These are phyloP conservation scores for Globisporangium paddicum DNA, from an alignment of 352 stramenopile genomes.

Conservation along the genomic window DNA sequence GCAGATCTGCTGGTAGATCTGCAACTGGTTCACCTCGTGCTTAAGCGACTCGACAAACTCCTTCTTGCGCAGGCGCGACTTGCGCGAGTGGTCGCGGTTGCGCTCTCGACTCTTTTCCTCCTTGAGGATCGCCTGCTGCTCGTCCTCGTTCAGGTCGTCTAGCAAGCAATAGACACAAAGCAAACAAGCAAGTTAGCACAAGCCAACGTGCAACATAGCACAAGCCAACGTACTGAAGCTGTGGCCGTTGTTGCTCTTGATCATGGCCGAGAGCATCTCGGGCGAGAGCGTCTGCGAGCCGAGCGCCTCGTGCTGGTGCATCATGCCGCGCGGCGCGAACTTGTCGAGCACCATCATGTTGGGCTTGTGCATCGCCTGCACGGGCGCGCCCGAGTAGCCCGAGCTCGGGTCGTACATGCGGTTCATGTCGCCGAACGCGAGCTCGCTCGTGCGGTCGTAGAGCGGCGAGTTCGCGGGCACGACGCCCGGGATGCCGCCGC, in stretches of 20 bases:
- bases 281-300: conserved; percentile 76
- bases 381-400: conserved; percentile 30
- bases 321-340: conserved; percentile 14
- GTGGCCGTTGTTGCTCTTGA: conserved; percentile 68
- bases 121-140: conserved; percentile 75
- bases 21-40: conserved; percentile 72
- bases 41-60: conserved; percentile 94
- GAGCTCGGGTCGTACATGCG: conserved; percentile 68
- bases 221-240: conserved; percentile 37
- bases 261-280: conserved; percentile 77
- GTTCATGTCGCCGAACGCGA: conserved; percentile 62
- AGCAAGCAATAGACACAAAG: not conserved
- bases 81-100: conserved; percentile 94
- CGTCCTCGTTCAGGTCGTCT: conserved; percentile 79
- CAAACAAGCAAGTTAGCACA: conserved; percentile 1
- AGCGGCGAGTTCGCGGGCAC: conserved; percentile 24
- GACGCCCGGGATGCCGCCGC: conserved; percentile 9
- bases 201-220: not conserved
- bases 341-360: conserved; percentile 13
- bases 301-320: conserved; percentile 30
- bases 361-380: conserved; percentile 41
- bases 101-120: conserved; percentile 86
- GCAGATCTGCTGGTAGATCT: conserved; percentile 85
- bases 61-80: conserved; percentile 94
- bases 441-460: conserved; percentile 52